A percentile compares a stretch with the other conserved stretches of the same genome.
These are phyloP conservation scores for Dactylellina haptotyla DNA, from an alignment of 2,329 filamentous ascomycete species.

Conservation along the genomic window DNA sequence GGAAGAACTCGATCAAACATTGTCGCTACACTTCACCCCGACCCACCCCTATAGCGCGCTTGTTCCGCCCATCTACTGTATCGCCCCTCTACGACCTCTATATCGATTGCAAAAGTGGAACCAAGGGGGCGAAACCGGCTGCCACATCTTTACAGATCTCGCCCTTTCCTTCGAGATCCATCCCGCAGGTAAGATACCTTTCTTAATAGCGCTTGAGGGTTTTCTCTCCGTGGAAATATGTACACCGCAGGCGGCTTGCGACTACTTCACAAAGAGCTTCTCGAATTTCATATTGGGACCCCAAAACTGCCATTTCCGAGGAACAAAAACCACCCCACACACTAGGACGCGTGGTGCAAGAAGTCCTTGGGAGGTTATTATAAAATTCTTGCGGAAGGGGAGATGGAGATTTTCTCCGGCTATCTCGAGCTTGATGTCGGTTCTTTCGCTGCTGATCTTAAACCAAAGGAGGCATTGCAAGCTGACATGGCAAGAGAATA, in stretches of 20 bases:
- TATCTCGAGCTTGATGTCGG: background rate
- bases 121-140: background rate
- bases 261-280: slow-evolving; percentile 6
- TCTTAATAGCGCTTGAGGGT: background rate
- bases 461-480: slow-evolving; percentile 18
- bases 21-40: background rate
- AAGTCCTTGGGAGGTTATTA: background rate
- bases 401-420: slow-evolving; percentile 52
- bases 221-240: slow-evolving; percentile 30
- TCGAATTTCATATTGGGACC: slow-evolving; percentile 17
- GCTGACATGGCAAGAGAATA: slow-evolving; percentile 34
- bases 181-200: slow-evolving; percentile 11
- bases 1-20: background rate
- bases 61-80: background rate
- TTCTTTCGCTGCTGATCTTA: background rate
- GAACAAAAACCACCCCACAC: slow-evolving; percentile 37
- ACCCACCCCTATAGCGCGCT: background rate
- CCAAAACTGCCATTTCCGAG: slow-evolving; percentile 29
- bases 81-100: too few relatives aligned
- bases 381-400: slow-evolving; percentile 4
- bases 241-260: slow-evolving; percentile 10
- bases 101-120: slow-evolving; percentile 11
- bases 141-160: slow-evolving; percentile 19
- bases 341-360: slow-evolving; percentile 10
- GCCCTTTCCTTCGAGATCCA: slow-evolving; percentile 8